These are phyloP conservation scores for Pinus taeda DNA, from an alignment of 75 land plant genomes.

Conservation along the genomic window DNA sequence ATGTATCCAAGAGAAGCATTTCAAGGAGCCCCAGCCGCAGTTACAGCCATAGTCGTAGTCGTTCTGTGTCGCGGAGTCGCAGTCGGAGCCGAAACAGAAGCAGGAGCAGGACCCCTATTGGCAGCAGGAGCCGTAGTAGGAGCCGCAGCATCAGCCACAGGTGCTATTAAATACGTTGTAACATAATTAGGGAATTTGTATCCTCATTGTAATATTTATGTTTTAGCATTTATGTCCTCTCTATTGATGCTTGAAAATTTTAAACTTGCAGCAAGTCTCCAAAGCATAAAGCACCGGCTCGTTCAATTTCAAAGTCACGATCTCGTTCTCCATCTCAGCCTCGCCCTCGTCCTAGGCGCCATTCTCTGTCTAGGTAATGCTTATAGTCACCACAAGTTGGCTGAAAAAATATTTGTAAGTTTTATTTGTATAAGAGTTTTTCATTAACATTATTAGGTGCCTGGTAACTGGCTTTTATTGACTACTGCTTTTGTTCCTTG, in stretches of 20 bases:
- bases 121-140: constrained; percentile 7
- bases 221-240: not conserved
- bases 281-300: constrained; percentile 34
- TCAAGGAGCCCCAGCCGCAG: constrained; percentile 67
- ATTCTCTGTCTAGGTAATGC: constrained; percentile 15
- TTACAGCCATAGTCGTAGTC: constrained; percentile 42
- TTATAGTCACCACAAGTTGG: not conserved
- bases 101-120: constrained; percentile 17
- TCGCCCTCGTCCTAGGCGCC: constrained; percentile 54
- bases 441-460: constrained; percentile 2
- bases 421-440: not conserved
- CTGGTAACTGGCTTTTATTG: constrained; percentile 6
- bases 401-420: not conserved
- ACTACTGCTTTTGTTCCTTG: constrained; percentile 1
- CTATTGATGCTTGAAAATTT: not conserved
- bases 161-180: constrained; percentile 1
- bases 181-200: too few species aligned
- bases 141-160: constrained; percentile 40
- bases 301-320: constrained; percentile 32
- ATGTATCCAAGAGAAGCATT: constrained; percentile 27
- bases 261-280: constrained; percentile 43
- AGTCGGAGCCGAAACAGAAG: constrained; percentile 42
- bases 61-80: constrained; percentile 14
- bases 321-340: constrained; percentile 49
- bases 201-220: constrained; percentile 5